Conservation (phyloP, 129 eudicot species). For the Saposhnikovia divaricata region DNA sequence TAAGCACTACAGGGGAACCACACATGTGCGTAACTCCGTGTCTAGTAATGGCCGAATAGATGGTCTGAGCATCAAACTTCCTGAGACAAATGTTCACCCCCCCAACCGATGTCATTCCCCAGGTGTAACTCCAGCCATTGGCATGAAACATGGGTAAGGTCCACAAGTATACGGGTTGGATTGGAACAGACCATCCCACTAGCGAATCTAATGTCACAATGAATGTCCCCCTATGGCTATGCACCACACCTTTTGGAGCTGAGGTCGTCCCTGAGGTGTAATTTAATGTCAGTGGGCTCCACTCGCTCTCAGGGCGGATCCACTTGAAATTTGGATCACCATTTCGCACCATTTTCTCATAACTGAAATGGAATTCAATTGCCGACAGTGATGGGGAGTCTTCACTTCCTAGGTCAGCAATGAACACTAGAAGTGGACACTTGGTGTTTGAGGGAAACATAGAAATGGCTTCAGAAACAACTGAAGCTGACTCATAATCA, state of each 20-base stretch:
- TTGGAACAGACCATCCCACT: slow-evolving; percentile 17
- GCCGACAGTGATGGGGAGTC: background rate
- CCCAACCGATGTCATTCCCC: slow-evolving; percentile 21
- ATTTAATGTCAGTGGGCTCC: slow-evolving; percentile 19
- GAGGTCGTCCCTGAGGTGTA: slow-evolving; percentile 26
- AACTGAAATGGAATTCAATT: background rate
- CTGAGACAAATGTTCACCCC: slow-evolving; percentile 18
- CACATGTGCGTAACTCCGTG: slow-evolving; percentile 22
- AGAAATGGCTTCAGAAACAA: slow-evolving; percentile 7
- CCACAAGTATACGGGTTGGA: slow-evolving; percentile 19
- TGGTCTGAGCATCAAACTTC: background rate
- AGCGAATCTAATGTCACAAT: slow-evolving; percentile 12
- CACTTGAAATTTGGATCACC: slow-evolving; percentile 16
- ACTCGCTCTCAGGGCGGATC: slow-evolving; percentile 16
- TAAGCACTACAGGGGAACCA: slow-evolving; percentile 24
- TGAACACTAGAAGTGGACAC: background rate
- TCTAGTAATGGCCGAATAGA: background rate
- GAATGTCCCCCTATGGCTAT: slow-evolving; percentile 17
- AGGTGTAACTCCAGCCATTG: slow-evolving; percentile 18
- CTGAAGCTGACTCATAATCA: background rate
- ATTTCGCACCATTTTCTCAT: slow-evolving; percentile 8
- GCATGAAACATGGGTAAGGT: slow-evolving; percentile 23
- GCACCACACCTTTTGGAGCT: slow-evolving; percentile 21
- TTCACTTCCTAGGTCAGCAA: background rate
- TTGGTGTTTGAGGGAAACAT: background rate